Base-by-base conservation (phyloP, 331 rosid genomes). In the Malus hybrid region DNA sequence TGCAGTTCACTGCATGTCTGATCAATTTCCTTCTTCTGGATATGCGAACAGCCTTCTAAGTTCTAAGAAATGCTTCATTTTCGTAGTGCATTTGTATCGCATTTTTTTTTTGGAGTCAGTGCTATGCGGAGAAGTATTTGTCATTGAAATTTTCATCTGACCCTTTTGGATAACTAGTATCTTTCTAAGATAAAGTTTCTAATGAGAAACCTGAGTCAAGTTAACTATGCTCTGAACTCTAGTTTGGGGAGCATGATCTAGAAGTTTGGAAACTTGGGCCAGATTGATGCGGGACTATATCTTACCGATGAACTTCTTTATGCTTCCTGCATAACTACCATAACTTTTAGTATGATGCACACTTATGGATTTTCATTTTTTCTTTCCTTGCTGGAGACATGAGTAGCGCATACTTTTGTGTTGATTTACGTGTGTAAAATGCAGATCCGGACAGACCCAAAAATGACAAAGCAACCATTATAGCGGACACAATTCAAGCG, bases 381-480 rank as follows among this genome's bases (percentile, higher is more conserved):
- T 33, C 20, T 33, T 64, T 18, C 5, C 53, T 46, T 52, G 10
- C 16, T 56, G 32, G 13, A 42, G 30, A 10, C 32, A 60, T 68
- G 69, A 44, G 20, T 62, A 39, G 1, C 42, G 0, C 24, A 36
- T 10, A 57, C 33, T 34, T 70, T 22, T 50, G 28, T 5, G 34
- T 16, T 70, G 15, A 22, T 62, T 70, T 58, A 24, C 48, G 28
- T 32, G 26, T 53, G 68, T 84, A 58, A 81, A 75, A 68, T 84
- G 84, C 93, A 93, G 98, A 93, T 77, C 96, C 98, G 39, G 96
- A 87, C 69, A 87, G 97, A 80, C 98, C 98, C 42, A 93, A 88
- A 79, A 93, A 91, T 81, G 98, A 93, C 83, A 93, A 91, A 80
- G 91, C 93, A 84, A 88, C 97, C 83, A 85, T 93, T 85, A 64